phyloP scores from a whole-genome alignment of 345 rosid species.

The Murraya koenigii region DNA sequence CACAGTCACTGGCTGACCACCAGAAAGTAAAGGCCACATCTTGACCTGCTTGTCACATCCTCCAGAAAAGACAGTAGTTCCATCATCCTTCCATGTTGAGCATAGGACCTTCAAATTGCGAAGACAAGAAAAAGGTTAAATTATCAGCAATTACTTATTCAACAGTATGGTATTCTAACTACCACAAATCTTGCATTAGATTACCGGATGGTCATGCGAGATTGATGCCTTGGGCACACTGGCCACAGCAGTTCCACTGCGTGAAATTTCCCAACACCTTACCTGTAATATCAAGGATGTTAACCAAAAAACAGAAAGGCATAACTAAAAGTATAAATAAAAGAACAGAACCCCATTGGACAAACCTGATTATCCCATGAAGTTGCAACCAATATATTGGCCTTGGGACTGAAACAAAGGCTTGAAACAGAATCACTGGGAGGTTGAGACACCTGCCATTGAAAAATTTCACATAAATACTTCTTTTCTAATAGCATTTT shows the following conservation, averaged over 20 bases:
- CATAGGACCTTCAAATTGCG: constrained; percentile 61
- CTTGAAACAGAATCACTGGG: constrained; percentile 88
- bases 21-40: constrained; percentile 92
- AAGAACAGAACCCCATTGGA: not conserved
- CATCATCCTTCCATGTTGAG: constrained; percentile 99
- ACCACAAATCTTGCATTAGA: not conserved
- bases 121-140: constrained; percentile 1
- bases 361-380: constrained; percentile 99
- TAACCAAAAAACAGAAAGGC: not conserved
- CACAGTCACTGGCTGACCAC: constrained; percentile 84
- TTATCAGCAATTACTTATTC: not conserved
- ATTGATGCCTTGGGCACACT: constrained; percentile 84
- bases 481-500: not conserved
- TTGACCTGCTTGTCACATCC: constrained; percentile 99
- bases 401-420: constrained; percentile 91
- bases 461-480: constrained; percentile 7
- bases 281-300: constrained; percentile 44
- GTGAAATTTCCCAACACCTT: constrained; percentile 87
- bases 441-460: constrained; percentile 70
- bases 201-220: constrained; percentile 94
- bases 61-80: constrained; percentile 84
- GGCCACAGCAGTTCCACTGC: constrained; percentile 48
- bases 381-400: constrained; percentile 80
- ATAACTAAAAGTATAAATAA: not conserved
- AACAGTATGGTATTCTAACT: not conserved